These are phyloP conservation scores for Beauveria caledonica DNA, from an alignment of 2,329 filamentous ascomycete species.

Conservation along the genomic window DNA sequence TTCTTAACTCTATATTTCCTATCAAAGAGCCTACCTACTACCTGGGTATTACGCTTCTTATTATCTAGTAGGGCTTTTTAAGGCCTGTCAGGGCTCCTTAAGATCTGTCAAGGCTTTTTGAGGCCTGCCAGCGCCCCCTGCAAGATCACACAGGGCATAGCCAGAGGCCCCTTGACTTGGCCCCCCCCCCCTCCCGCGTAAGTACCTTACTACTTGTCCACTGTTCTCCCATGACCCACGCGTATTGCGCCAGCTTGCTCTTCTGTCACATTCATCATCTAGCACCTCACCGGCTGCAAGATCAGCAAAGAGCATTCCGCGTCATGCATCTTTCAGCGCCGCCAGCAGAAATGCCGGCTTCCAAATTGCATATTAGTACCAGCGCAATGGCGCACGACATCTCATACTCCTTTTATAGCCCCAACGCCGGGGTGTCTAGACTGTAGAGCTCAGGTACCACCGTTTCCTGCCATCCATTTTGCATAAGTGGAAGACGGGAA, in stretches of 20 bases:
- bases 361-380: background rate
- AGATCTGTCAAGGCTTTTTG: too few relatives aligned
- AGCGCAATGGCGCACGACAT: conserved; percentile 12
- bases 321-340: background rate
- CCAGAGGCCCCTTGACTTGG: too few relatives aligned
- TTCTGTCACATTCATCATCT: background rate
- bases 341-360: background rate
- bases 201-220: too few relatives aligned
- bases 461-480: conserved; percentile 19
- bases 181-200: too few relatives aligned
- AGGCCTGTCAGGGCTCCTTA: too few relatives aligned
- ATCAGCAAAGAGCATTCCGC: background rate
- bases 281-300: background rate
- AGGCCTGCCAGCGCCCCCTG: too few relatives aligned
- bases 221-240: background rate
- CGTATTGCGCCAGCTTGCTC: background rate
- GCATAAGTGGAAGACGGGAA: conserved; percentile 17
- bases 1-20: too few relatives aligned
- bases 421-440: conserved; percentile 42
- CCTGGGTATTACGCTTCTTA: too few relatives aligned
- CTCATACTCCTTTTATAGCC: conserved; percentile 31
- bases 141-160: too few relatives aligned
- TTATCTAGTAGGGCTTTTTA: too few relatives aligned
- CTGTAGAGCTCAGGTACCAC: conserved; percentile 27
- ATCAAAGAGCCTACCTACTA: too few relatives aligned